phyloP scores from a whole-genome alignment of 1,284 basidiomycete genomes.

The Papiliotrema terrestris region DNA sequence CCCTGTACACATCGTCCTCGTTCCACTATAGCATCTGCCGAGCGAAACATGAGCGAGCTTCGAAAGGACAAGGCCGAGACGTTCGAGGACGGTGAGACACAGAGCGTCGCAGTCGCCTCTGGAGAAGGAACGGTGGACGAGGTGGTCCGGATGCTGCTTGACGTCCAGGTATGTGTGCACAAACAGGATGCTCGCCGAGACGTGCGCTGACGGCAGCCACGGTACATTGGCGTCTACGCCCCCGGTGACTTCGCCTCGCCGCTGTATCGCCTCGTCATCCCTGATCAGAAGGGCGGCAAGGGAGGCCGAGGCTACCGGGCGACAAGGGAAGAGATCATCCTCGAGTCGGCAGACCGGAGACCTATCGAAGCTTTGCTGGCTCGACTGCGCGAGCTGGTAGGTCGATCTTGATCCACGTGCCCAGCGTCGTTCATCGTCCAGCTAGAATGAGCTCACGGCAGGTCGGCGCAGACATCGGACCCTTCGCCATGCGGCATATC shows the following conservation, averaged over 20 bases:
- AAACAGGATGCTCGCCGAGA: not conserved
- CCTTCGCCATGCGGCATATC: constrained; percentile 14
- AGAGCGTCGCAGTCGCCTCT: too few species aligned
- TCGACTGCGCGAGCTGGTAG: too few species aligned
- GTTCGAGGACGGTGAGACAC: too few species aligned
- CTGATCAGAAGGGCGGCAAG: not conserved
- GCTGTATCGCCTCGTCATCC: constrained; percentile 15
- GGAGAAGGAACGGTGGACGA: too few species aligned
- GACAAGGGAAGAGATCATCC: constrained; percentile 12
- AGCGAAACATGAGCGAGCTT: too few species aligned
- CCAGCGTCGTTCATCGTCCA: too few species aligned
- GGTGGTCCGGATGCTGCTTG: too few species aligned
- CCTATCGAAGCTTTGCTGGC: constrained; percentile 10
- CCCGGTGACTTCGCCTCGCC: constrained; percentile 4
- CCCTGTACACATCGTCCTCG: too few species aligned
- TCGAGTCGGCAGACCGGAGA: constrained; percentile 7
- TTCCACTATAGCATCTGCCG: too few species aligned
- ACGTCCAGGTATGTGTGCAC: too few species aligned
- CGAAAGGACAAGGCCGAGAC: too few species aligned
- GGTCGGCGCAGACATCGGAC: not conserved
- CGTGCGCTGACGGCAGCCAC: constrained; percentile 1
- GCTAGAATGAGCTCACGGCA: not conserved
- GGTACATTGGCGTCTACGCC: constrained; percentile 5
- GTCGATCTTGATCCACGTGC: too few species aligned
- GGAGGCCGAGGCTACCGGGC: constrained; percentile 11